Conservation (phyloP, 805 yeast species). For the Yarrowia sp. region DNA sequence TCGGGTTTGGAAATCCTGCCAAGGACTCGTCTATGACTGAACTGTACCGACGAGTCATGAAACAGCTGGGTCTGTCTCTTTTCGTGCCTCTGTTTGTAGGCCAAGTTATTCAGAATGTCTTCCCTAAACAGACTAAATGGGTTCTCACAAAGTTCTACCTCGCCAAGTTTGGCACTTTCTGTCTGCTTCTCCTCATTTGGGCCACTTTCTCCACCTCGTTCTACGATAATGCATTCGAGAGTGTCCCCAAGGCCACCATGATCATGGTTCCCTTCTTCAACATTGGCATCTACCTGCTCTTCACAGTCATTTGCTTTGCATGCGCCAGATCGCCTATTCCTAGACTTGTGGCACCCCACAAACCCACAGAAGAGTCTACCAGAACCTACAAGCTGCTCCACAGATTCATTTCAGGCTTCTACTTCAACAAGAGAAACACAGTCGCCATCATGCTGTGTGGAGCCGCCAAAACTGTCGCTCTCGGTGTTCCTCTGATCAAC, state of each 20-base stretch:
- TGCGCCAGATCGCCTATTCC: slow-evolving; percentile 56
- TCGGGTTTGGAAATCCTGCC: slow-evolving; percentile 79
- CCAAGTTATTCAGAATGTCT: slow-evolving; percentile 74
- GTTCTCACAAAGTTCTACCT: slow-evolving; percentile 62
- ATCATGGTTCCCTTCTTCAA: slow-evolving; percentile 84
- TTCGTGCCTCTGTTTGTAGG: slow-evolving; percentile 91
- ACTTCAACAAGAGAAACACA: slow-evolving; percentile 72
- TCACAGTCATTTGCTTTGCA: slow-evolving; percentile 67
- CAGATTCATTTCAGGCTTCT: slow-evolving; percentile 64
- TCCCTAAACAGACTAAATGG: slow-evolving; percentile 71
- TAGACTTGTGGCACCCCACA: slow-evolving; percentile 40
- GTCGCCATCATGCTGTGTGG: slow-evolving; percentile 86
- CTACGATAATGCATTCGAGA: slow-evolving; percentile 76
- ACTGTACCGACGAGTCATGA: slow-evolving; percentile 79
- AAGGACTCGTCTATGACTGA: slow-evolving; percentile 55
- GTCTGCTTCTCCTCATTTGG: slow-evolving; percentile 79
- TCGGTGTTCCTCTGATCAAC: slow-evolving; percentile 83
- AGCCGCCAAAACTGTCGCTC: slow-evolving; percentile 91
- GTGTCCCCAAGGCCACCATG: slow-evolving; percentile 70
- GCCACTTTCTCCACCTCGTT: slow-evolving; percentile 87
- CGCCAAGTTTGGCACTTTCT: slow-evolving; percentile 77
- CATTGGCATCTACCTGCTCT: slow-evolving; percentile 77
- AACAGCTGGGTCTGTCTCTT: slow-evolving; percentile 82
- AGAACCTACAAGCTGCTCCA: slow-evolving; percentile 55
- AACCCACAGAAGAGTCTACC: slow-evolving; percentile 59